Evolutionary conservation across 345 rosid genomes (phyloP), one percentile per base, ranked within the genome.

Genomic region (Chamaenerion angustifolium): DNA sequence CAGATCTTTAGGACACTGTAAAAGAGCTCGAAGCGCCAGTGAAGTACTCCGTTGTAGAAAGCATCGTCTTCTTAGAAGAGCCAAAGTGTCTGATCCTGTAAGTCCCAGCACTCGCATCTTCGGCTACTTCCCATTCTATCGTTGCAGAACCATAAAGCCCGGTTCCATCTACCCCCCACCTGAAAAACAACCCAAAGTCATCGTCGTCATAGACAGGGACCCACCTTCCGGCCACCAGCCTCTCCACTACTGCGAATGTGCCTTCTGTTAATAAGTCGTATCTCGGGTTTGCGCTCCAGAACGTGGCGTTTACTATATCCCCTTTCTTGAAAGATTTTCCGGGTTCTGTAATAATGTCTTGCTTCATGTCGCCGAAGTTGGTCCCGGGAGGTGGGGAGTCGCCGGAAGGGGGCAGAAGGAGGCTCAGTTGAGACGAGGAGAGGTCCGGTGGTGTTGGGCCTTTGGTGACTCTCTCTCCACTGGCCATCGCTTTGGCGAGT

Each of bases 251-350:
- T 0, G 75, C 71, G 50, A 68, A 77, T 8, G 84, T 73, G 42
- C 82, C 88, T 56, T 73, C 80, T 8, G 76, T 78, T 46, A 81
- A 47, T 18, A 75, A 62, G 59, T 73, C 88, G 41, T 73, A 69
- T 49, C 78, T 77, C 0, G 84, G 84, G 53, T 78, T 68, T 0
- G 80, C 70, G 19, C 80, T 76, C 78, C 73, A 81, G 43, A 76
- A 81, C 7, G 65, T 67, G 45, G 73, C 78, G 14, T 65, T 71
- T 35, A 55, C 57, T 52, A 16, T 64, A 40, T 73, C 78, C 19
- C 78, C 82, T 42, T 42, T 69, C 31, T 48, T 52, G 60, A 73
- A 77, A 2, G 74, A 56, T 13, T 80, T 66, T 4, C 44, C 47
- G 15, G 51, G 63, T 1, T 73, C 71, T 43, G 46, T 55, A n/a